Evolutionary conservation across 352 stramenopile species (phyloP).

Genomic region (Globisporangium perplexum): DNA sequence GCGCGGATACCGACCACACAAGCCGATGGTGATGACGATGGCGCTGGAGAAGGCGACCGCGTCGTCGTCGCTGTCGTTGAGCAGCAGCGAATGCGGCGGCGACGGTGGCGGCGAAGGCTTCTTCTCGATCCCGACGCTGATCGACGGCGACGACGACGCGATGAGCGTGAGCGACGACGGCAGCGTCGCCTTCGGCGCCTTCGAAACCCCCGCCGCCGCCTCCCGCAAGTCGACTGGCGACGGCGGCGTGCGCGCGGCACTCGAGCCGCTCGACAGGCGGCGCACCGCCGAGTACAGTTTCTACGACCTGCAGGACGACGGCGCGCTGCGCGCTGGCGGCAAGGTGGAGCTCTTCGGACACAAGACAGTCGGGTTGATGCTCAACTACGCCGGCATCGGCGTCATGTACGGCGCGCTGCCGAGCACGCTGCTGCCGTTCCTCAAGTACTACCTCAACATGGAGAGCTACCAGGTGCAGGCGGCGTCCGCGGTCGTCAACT

Average conservation of each 20-base stretch:
- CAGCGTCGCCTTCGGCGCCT: constrained; percentile 1
- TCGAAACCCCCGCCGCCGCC: background rate
- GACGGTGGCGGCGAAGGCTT: background rate
- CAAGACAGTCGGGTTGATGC: constrained; percentile 42
- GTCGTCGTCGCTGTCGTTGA: constrained; percentile 1
- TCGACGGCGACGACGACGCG: background rate
- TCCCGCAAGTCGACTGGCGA: background rate
- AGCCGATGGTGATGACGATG: too few relatives aligned
- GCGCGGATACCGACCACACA: too few relatives aligned
- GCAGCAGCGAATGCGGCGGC: background rate
- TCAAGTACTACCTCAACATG: constrained; percentile 48
- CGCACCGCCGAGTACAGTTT: constrained; percentile 31
- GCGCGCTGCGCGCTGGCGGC: constrained; percentile 55
- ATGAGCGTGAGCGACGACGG: background rate
- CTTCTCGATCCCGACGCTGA: background rate
- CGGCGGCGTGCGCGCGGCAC: background rate
- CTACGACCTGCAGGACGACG: constrained; percentile 61
- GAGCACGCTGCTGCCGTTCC: constrained; percentile 24
- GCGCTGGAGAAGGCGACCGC: background rate
- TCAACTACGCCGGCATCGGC: constrained; percentile 69
- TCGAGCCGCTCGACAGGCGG: constrained; percentile 1
- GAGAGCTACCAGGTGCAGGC: constrained; percentile 53
- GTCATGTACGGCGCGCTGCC: constrained; percentile 65
- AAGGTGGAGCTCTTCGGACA: constrained; percentile 38
- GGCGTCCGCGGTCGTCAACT: constrained; percentile 22